A percentile compares a stretch with the other conserved stretches of the same genome.
Conservation (phyloP, 768 basidiomycete species). For the Flagelloscypha sp. region DNA sequence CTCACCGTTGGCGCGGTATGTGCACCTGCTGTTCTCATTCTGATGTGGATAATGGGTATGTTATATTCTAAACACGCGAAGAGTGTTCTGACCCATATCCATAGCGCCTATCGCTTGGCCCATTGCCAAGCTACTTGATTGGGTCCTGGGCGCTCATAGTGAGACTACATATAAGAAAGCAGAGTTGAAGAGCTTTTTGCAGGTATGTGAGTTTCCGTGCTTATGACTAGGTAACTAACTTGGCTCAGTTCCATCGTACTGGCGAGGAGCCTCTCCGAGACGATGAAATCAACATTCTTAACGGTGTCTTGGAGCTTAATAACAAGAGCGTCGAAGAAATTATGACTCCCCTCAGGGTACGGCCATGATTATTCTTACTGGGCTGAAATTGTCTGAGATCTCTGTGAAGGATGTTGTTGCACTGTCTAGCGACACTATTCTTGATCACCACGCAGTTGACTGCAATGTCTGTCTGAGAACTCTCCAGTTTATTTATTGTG, state of each 20-base stretch:
- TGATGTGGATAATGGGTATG: conserved; percentile 59
- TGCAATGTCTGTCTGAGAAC: conserved; percentile 42
- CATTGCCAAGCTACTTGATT: conserved; percentile 62
- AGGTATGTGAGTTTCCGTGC: no score
- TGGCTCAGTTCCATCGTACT: conserved; percentile 70
- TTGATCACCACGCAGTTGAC: conserved; percentile 79
- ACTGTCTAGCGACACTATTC: conserved; percentile 64
- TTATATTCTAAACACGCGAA: neutral
- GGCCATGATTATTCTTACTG: conserved; percentile 14
- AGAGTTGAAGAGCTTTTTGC: conserved; percentile 67
- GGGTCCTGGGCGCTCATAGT: conserved; percentile 50
- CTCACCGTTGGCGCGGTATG: conserved; percentile 73
- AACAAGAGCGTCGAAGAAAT: conserved; percentile 68
- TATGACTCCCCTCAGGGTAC: conserved; percentile 73
- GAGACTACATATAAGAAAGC: conserved; percentile 76
- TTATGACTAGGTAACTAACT: no score
- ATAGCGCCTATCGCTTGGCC: conserved; percentile 76
- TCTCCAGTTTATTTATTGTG: neutral
- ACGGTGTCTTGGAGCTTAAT: conserved; percentile 72
- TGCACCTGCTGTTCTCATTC: conserved; percentile 59
- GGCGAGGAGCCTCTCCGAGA: conserved; percentile 74
- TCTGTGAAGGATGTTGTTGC: conserved; percentile 67
- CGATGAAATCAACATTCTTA: conserved; percentile 75
- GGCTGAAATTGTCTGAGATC: no score
- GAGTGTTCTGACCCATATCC: neutral